These are phyloP conservation scores for Corymbia maculata DNA, from an alignment of 345 rosid species.

Conservation along the genomic window DNA sequence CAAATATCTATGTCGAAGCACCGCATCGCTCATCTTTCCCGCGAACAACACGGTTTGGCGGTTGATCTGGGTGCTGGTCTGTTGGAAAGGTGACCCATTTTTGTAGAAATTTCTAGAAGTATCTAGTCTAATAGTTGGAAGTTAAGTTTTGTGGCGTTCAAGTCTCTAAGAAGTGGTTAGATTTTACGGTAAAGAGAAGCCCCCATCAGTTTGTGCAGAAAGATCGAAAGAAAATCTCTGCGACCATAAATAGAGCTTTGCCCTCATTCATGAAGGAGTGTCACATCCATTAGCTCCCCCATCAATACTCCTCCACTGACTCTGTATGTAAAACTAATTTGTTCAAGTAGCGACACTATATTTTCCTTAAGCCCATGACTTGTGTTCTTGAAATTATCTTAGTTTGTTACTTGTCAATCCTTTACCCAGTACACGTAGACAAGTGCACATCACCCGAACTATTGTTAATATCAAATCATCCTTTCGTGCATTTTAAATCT, in stretches of 20 bases:
- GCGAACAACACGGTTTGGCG: neutral
- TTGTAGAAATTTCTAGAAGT: neutral
- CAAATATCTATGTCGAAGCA: neutral
- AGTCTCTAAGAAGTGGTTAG: neutral
- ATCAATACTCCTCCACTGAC: neutral
- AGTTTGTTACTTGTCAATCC: rapidly evolving
- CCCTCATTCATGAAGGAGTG: neutral
- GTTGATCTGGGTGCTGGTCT: neutral
- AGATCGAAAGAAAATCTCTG: neutral
- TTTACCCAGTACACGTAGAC: neutral
- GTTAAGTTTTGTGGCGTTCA: neutral
- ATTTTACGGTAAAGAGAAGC: neutral
- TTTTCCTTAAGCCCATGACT: rapidly evolving
- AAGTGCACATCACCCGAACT: neutral
- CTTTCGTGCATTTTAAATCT: neutral
- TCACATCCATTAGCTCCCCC: neutral
- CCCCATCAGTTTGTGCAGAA: neutral
- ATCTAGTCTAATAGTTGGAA: neutral
- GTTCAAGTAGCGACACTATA: neutral
- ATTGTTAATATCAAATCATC: neutral
- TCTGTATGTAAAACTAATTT: neutral
- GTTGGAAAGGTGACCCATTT: neutral
- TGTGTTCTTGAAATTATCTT: neutral
- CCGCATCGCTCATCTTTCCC: neutral
- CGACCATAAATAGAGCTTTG: neutral